Base-by-base conservation (phyloP, 2,329 filamentous ascomycete species). In the Phaeosphaeria sp. region DNA sequence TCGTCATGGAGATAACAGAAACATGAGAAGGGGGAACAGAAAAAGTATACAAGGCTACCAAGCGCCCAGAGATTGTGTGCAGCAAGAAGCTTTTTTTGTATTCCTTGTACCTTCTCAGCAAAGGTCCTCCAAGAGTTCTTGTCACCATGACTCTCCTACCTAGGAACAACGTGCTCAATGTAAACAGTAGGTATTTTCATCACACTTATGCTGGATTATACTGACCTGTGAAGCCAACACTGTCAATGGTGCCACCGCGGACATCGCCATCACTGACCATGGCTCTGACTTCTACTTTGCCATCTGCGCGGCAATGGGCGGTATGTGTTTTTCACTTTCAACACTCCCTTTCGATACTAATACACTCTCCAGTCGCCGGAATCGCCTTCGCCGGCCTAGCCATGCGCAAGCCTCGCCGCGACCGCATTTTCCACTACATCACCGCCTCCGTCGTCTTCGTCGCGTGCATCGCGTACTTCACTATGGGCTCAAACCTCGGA, bases 401-500 rank as follows among this genome's bases (percentile, higher is more conserved):
- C 2, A 77, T 83, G 55, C 80, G 74, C n/a, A 86, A 85, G 69
- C 82, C 83, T 4, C 82, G 85, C 46, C 73, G 77, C 15, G 80
- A 87, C 51, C 84, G 87, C 21, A 71, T 88, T 48, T 89, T 89
- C 77, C 85, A 89, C 76, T 88, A 89, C 78, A 85, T 89, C 67
- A 87, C 85, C 1, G 84, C 85, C 1, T 76, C 77, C 11, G 83
- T 88, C 56, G 84, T 84, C 27, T 80, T 87, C 56, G 82, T 87
- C 7, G 85, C 87, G 2, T 79, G 82, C 40, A 86, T 90, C 62
- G 81, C 87, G 15, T 89, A 90, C 77, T 90, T 87, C 77, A 81
- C 84, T 61, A 88, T 90, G 86, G 87, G 82, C n/a, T 85, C 86
- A 9, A 87, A 88, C 66, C 78, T 90, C 1, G 88, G 88, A 33